These are phyloP conservation scores for Nannizziopsis arthrosporioides DNA, from an alignment of 2,329 filamentous ascomycete genomes.

Conservation along the genomic window DNA sequence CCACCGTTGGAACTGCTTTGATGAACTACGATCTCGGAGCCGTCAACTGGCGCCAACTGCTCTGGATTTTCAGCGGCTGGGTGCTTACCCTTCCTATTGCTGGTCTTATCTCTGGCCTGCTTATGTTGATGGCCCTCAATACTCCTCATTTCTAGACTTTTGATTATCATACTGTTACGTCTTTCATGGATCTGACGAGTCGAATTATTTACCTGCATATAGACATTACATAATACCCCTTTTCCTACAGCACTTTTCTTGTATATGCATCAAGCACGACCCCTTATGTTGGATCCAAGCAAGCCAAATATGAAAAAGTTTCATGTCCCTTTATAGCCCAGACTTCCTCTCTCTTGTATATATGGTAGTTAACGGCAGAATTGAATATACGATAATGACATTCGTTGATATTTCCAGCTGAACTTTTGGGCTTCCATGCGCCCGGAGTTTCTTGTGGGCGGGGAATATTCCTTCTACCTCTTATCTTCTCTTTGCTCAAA, in stretches of 20 bases:
- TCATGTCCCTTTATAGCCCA: too few species aligned
- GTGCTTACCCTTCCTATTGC: conserved; percentile 35
- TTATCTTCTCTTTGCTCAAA: too few species aligned
- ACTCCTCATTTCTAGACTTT: conserved; percentile 26
- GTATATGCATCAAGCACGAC: not conserved
- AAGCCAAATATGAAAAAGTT: too few species aligned
- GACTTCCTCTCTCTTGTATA: too few species aligned
- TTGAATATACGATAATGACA: too few species aligned
- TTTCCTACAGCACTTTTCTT: not conserved
- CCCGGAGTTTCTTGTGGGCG: too few species aligned
- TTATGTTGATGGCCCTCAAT: conserved; percentile 35
- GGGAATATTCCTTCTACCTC: too few species aligned
- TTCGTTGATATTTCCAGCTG: too few species aligned
- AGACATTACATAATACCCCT: not conserved
- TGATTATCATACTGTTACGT: not conserved
- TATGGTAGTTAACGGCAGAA: too few species aligned
- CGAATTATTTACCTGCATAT: not conserved
- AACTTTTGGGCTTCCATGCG: too few species aligned
- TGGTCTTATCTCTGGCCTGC: conserved; percentile 30
- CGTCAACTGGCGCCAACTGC: conserved; percentile 36
- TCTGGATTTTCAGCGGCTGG: conserved; percentile 36
- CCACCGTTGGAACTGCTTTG: conserved; percentile 27
- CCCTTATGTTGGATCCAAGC: too few species aligned
- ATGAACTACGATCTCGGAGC: conserved; percentile 30
- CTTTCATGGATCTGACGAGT: too few species aligned